A percentile compares a stretch with the other conserved stretches of the same genome.
Conservation (phyloP, 306 rosid species). For the Neltuma alba region DNA sequence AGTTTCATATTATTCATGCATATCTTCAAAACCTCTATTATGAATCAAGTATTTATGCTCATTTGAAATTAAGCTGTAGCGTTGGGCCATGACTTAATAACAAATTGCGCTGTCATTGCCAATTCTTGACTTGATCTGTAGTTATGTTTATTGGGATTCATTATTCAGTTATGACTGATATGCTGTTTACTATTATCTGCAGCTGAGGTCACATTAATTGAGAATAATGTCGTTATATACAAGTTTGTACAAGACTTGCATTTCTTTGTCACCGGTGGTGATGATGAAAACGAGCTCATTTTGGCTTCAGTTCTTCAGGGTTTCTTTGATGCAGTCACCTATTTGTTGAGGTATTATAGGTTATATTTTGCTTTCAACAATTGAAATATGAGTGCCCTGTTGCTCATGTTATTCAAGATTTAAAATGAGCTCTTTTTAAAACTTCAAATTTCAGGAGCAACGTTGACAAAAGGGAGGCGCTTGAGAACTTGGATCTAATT, state of each 20-base stretch:
- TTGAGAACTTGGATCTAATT: conserved; percentile 96
- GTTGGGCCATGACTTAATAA: conserved; percentile 21
- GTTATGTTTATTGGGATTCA: conserved; percentile 23
- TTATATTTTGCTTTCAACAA: conserved; percentile 9
- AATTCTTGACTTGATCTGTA: background rate
- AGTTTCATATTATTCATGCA: conserved; percentile 1
- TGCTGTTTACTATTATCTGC: conserved; percentile 37
- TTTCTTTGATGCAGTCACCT: conserved; percentile 81
- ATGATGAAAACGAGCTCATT: conserved; percentile 88
- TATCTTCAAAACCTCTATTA: conserved; percentile 15
- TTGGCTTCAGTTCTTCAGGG: conserved; percentile 88
- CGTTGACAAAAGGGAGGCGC: conserved; percentile 91
- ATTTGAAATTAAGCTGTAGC: background rate
- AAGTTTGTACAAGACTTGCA: conserved; percentile 92
- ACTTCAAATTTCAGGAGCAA: conserved; percentile 61
- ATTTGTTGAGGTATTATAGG: conserved; percentile 73
- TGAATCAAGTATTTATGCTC: background rate
- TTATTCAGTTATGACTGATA: conserved; percentile 22
- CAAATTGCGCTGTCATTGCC: background rate
- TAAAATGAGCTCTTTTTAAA: background rate
- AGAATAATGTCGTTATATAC: conserved; percentile 73
- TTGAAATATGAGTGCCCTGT: background rate
- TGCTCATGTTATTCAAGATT: conserved; percentile 18
- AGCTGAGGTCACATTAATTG: conserved; percentile 88
- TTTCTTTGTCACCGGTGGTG: conserved; percentile 92